Base-by-base conservation (phyloP, 371 early-diverging fungal species). In the Mucor mucedo region DNA sequence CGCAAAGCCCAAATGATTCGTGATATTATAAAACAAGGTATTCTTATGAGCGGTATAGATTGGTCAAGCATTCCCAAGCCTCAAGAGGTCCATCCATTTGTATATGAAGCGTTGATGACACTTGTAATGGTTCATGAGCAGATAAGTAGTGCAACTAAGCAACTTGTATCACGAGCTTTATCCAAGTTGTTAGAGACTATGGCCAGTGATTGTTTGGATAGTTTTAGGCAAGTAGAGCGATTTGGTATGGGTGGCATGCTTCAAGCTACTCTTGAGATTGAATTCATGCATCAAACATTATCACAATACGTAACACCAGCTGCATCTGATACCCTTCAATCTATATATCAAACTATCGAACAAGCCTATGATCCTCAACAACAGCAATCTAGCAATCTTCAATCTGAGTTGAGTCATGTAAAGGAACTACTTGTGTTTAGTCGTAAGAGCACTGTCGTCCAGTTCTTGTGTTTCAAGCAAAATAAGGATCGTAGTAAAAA, bases 81-180 rank as follows among this genome's bases (percentile, higher is more conserved):
- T 2, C 56, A 65, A 89, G 96, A 93, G 60, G 89, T 96, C 4
- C 93, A 94, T 57, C 85, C 95, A 1, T 94, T 93, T 77, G 89
- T 93, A n/a, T 90, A 90, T 52, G 92, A 95, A 62, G 89, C 93
- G 4, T 70, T 98, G 56, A 84, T 96, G 72, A 83, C 83, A 28
- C 72, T 97, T 39, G 98, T 98, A n/a, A 80, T 93, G 73, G 89
- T 93, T 1, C 98, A 98, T 65, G 91, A 97, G 0, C 89, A 94
- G 77, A 90, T 95, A 55, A 91, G 85, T 49, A 91, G 89, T 58
- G 82, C 91, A 14, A 79, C 91, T 4, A 87, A 91, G 55, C 87
- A 86, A 5, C 75, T 97, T 33, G 86, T 95, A 4, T 80, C 82
- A 63, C 84, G 93, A 8, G 89, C 94, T 1, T 66, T 98, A 32